Evolutionary conservation across 2,329 filamentous ascomycete species (phyloP), one percentile per base, ranked within the genome.

Genomic region (Neonectria hederae): DNA sequence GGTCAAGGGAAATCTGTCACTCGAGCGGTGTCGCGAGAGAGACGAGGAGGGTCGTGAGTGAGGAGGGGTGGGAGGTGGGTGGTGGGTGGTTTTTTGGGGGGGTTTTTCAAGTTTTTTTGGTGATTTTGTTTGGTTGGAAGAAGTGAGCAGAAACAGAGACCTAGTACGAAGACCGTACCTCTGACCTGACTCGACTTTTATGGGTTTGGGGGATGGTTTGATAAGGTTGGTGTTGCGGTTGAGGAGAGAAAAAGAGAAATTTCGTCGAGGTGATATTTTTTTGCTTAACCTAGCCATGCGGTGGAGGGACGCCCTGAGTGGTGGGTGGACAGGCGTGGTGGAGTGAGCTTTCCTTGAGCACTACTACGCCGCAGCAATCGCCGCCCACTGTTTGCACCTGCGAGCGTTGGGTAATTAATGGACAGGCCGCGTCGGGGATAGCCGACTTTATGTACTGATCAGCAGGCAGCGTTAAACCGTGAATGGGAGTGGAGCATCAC

Each of bases 21-120:
- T 74, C 68, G 72, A 67, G 69, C 72, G 73, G 69, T 72, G 72
- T 73, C 73, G 74, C 68, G 67, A 71, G 74, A 72, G 74, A 74
- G 68, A 74, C 66, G 69, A 62, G 68, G 69, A 73, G 62, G 63
- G 65, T 61, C 21, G 66, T 61, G 45, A 38, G 65, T 45, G 48
- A 51, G 63, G 59, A 58, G 67, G 65, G 71, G 69, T 68, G 66
- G 17, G 67, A 66, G 62, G 66, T 69, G 68, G 69, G 70, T 65
- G 67, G 54, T 48, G 83, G 81, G 81, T 84, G 82, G 85, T 89
- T 88, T 81, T 84, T 88, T 86, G 81, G 81, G 76, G 76, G 69
- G 78, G 78, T 80, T 87, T 88, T 86, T 84, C 81, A 80, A 76
- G 74, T 87, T 89, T 89, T 88, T 88, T 87, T 84, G 79, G 75